These are phyloP conservation scores for Acmispon strigosus DNA, from an alignment of 306 rosid genomes.

Conservation along the genomic window DNA sequence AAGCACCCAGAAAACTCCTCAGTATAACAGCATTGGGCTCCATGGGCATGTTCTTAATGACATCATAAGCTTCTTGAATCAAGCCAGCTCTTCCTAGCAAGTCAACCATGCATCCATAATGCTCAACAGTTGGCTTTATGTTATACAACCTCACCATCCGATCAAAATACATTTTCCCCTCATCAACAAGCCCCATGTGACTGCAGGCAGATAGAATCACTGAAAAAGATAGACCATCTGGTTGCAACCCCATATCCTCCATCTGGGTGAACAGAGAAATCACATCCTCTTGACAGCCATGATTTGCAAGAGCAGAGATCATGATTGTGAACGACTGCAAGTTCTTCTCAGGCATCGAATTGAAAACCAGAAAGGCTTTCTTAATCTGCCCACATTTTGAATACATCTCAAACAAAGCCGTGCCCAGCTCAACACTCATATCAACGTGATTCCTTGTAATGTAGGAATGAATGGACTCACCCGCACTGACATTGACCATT, in stretches of 20 bases:
- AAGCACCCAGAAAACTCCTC: constrained; percentile 59
- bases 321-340: constrained; percentile 59
- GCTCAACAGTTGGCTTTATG: constrained; percentile 49
- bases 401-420: constrained; percentile 55
- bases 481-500: constrained; percentile 25
- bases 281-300: constrained; percentile 37
- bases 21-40: constrained; percentile 46
- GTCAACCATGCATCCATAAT: constrained; percentile 66
- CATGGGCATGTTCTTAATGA: constrained; percentile 46
- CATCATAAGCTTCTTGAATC: constrained; percentile 43
- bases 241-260: constrained; percentile 40
- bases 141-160: constrained; percentile 41
- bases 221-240: constrained; percentile 46
- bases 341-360: constrained; percentile 39
- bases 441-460: constrained; percentile 18
- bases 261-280: constrained; percentile 33
- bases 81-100: constrained; percentile 64
- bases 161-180: constrained; percentile 47
- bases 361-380: constrained; percentile 33
- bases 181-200: constrained; percentile 53
- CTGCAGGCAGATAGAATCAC: constrained; percentile 63
- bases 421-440: constrained; percentile 43
- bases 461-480: constrained; percentile 45
- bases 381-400: constrained; percentile 44
- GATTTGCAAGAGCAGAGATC: constrained; percentile 59